A percentile compares a stretch with the other conserved stretches of the same genome.
Evolutionary conservation across 1,139 yeast species (phyloP).

Genomic region (Arxiozyma heterogenica): DNA sequence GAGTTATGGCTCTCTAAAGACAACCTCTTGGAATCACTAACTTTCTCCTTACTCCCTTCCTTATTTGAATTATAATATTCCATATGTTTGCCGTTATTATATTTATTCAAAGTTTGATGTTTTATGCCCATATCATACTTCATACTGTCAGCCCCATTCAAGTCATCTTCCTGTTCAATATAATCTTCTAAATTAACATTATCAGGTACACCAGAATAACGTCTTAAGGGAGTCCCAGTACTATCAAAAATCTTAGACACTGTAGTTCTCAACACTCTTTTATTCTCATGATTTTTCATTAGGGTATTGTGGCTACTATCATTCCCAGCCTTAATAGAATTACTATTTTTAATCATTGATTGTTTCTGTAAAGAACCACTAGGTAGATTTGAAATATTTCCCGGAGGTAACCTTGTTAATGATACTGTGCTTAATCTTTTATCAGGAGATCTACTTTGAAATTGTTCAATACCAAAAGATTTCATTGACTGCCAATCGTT

Average conservation of each 20-base stretch:
- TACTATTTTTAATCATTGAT: background rate
- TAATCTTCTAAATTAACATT: conserved; percentile 60
- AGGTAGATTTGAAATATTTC: conserved; percentile 1
- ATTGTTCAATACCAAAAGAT: conserved; percentile 19
- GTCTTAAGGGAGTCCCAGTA: conserved; percentile 60
- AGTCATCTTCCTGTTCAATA: conserved; percentile 23
- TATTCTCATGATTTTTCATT: conserved; percentile 10
- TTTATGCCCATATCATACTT: background rate
- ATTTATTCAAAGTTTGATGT: background rate
- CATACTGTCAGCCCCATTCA: background rate
- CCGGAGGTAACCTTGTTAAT: conserved; percentile 4
- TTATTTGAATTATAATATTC: background rate
- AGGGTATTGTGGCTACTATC: conserved; percentile 16
- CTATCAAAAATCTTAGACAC: conserved; percentile 64
- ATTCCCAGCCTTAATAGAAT: conserved; percentile 4
- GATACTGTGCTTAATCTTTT: conserved; percentile 21
- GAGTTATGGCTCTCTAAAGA: background rate
- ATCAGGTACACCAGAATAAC: conserved; percentile 65
- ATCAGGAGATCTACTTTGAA: conserved; percentile 19
- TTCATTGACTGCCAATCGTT: conserved; percentile 21
- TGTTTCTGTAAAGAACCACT: background rate
- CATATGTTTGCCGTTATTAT: background rate
- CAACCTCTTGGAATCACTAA: conserved; percentile 6
- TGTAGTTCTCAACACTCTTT: conserved; percentile 47
- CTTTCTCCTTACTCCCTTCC: background rate